These are phyloP conservation scores for Trametes sp. DNA, from an alignment of 1,284 basidiomycete genomes.

Conservation along the genomic window DNA sequence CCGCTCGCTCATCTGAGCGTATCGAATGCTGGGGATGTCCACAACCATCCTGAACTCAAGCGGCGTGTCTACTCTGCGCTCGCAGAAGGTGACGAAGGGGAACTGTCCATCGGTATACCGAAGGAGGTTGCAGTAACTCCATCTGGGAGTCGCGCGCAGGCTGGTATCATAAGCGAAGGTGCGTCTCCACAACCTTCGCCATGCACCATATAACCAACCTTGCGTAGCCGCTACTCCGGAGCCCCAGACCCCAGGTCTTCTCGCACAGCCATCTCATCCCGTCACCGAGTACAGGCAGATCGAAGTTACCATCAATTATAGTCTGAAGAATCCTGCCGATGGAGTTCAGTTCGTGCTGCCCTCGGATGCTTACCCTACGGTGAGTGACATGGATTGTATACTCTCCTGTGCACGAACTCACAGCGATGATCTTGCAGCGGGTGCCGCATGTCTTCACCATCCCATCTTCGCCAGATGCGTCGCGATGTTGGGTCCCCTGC, in stretches of 20 bases:
- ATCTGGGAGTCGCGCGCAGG: slow-evolving; percentile 53
- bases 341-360: slow-evolving; percentile 90
- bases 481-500: slow-evolving; percentile 97
- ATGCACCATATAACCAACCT: slow-evolving; percentile 1
- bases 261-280: slow-evolving; percentile 49
- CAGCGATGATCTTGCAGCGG: slow-evolving; percentile 57
- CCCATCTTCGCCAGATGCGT: slow-evolving; percentile 88
- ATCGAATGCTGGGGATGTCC: slow-evolving; percentile 81
- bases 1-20: slow-evolving; percentile 76
- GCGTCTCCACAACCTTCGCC: slow-evolving; percentile 21
- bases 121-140: slow-evolving; percentile 77
- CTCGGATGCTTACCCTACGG: slow-evolving; percentile 83
- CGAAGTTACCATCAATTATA: slow-evolving; percentile 80
- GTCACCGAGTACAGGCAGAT: slow-evolving; percentile 81
- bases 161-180: slow-evolving; percentile 58
- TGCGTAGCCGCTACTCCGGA: slow-evolving; percentile 75
- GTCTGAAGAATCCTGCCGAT: slow-evolving; percentile 81
- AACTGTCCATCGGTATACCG: slow-evolving; percentile 91
- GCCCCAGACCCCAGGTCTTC: slow-evolving; percentile 71
- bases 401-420: slow-evolving; percentile 23
- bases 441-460: slow-evolving; percentile 94
- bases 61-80: slow-evolving; percentile 90
- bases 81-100: slow-evolving; percentile 92
- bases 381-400: slow-evolving; percentile 51
- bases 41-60: slow-evolving; percentile 93